Base-by-base conservation (phyloP, 768 basidiomycete genomes). In the Tylopilus plumbeoviolaceoides region DNA sequence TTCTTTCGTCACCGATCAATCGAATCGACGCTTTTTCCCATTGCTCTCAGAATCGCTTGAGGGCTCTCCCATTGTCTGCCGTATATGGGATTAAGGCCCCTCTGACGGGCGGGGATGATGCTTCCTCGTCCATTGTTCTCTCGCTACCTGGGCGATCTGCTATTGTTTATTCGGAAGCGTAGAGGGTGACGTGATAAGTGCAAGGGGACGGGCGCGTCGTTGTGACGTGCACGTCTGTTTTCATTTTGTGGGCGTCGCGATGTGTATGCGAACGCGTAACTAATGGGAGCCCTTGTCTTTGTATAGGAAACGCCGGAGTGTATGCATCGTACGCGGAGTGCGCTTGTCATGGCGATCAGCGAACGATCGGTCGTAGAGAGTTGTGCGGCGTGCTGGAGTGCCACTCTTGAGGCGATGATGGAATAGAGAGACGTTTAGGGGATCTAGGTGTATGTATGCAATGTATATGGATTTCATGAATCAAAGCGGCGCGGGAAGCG, bases 361-460 rank as follows among this genome's bases (percentile, higher is more conserved):
- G 82, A 84, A 55, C 61, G 67, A 31, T 81, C 82, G 4, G 68
- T 85, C 36, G 66, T 84, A 54, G 75, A 82, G 50, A 75, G 76
- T 53, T 82, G 82, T 57, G 64, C 69, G 44, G 69, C 73, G 40
- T 58, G 64, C 28, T 84, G 78, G 83, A 67, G 54, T 17, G 71
- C 42, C 18, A 25, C 68, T 42, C 42, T 60, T 27, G 53, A 7
- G 41, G 48, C 20, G 21, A 20, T 27, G 42, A 35, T 27, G n/a
- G n/a, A 11, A 40, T 48, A 31, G 35, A 17, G 23, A n/a, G 21
- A 10, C 17, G 35, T 36, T 35, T 45, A 28, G 39, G 35, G 40
- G 40, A 21, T 38, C 23, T 23, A 23, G 23, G 23, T 15, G 38
- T 18, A 38, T 12, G 38, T 38, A 18, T 36, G 15, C 36, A 36